These are phyloP conservation scores for Arctostaphylos glauca DNA, from an alignment of 148 eudicot genomes.

Conservation along the genomic window DNA sequence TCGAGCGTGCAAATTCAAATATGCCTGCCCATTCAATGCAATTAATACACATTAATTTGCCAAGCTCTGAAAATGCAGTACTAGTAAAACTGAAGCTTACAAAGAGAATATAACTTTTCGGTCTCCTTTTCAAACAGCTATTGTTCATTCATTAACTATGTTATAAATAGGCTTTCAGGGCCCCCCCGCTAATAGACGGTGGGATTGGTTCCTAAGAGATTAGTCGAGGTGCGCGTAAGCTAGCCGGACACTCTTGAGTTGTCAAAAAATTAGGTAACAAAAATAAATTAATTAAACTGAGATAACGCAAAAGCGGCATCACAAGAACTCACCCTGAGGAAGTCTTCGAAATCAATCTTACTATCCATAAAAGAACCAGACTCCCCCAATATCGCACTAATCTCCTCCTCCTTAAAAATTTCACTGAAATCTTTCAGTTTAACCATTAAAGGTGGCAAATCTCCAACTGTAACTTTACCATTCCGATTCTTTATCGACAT, in stretches of 20 bases:
- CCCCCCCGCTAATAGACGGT: too few species aligned
- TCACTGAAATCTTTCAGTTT: constrained; percentile 58
- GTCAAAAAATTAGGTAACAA: not conserved
- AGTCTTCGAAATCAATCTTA: constrained; percentile 74
- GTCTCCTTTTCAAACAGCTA: not conserved
- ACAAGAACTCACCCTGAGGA: constrained; percentile 56
- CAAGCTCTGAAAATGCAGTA: constrained; percentile 13
- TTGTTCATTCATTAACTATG: not conserved
- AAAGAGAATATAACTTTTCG: not conserved
- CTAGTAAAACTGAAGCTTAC: not conserved
- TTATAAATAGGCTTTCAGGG: not conserved
- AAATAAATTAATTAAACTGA: not conserved
- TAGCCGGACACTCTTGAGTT: not conserved
- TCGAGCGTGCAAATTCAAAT: constrained; percentile 67
- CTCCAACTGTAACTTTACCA: constrained; percentile 72
- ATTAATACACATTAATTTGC: constrained; percentile 25
- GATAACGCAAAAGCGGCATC: not conserved
- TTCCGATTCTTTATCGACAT: constrained; percentile 51
- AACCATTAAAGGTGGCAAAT: constrained; percentile 67
- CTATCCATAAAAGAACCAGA: constrained; percentile 40
- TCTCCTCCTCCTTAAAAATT: constrained; percentile 65
- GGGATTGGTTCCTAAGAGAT: too few species aligned
- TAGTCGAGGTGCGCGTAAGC: too few species aligned
- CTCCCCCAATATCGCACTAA: constrained; percentile 51
- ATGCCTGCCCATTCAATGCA: constrained; percentile 57